Evolutionary conservation across 805 yeast species (phyloP), one percentile per base, ranked within the genome.

Genomic region (Candida tammaniensis): DNA sequence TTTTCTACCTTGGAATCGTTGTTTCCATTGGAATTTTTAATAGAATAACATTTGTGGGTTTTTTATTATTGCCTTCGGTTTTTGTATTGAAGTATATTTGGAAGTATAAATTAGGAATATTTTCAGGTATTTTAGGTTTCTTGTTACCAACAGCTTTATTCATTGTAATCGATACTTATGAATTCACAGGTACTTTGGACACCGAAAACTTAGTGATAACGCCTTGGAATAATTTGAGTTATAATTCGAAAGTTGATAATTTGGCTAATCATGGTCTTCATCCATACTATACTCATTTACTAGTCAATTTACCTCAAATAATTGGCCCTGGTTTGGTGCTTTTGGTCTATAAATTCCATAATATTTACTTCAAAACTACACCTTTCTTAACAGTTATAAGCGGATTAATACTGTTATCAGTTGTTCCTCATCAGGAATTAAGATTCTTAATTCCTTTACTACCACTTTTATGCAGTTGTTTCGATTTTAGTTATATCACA

Each of bases 341-440:
- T 1, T 61, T 73, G 17, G 55, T 76, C 30, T 59, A 71, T 12
- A 33, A 27, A 21, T 32, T 37, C 13, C 68, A 61, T 35, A 58
- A 56, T 29, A 57, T 52, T 8, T 68, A 76, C 48, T 51, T 67
- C 46, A 59, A 45, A 17, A 71, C 83, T 1, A 62, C 82, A 2
- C 80, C 89, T 1, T 72, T 77, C 42, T 58, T 79, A 24, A 58
- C 89, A 1, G 64, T 81, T 0, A 36, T 75, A 2, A 78, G 95
- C 4, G 94, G 88, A 0, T 17, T 86, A 1, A 4, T 66, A 0
- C 35, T 76, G 3, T 63, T 93, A 17, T 86, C 97, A 0, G 2
- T 77, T 0, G 70, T 87, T 15, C 95, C 94, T 11, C 99, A 93
- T 55, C 99, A 93, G 56, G 99, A 93, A 53, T 67, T 87, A n/a